Percentiles rank a stretch among this genome's conserved stretches.
These are phyloP conservation scores for Saccharomyces pastorianus DNA, from an alignment of 1,139 yeast species.

Conservation along the genomic window DNA sequence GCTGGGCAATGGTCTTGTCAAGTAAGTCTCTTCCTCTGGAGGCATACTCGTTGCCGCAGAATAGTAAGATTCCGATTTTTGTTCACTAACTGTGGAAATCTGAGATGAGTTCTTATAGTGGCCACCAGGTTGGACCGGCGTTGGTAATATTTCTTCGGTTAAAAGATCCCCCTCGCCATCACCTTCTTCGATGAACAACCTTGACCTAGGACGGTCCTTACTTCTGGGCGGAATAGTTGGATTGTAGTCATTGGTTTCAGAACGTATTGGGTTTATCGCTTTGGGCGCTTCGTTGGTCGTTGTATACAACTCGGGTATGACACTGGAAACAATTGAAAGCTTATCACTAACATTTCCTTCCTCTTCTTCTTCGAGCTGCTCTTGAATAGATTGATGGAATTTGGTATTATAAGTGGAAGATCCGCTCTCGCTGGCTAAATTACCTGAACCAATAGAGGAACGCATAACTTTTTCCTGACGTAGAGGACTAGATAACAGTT, in stretches of 20 bases:
- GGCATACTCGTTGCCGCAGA: slow-evolving; percentile 15
- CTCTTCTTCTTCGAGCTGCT: neutral
- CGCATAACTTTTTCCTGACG: slow-evolving; percentile 10
- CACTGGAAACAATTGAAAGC: slow-evolving; percentile 22
- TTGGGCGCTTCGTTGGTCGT: slow-evolving; percentile 12
- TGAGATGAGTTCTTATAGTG: neutral
- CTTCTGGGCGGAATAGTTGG: slow-evolving; percentile 31
- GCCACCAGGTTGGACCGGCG: neutral
- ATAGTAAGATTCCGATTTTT: slow-evolving; percentile 17
- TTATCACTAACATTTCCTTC: slow-evolving; percentile 10
- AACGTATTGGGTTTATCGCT: slow-evolving; percentile 15
- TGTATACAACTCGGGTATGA: slow-evolving; percentile 16
- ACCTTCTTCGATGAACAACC: slow-evolving; percentile 20
- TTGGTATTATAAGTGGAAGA: slow-evolving; percentile 17
- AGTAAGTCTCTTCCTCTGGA: slow-evolving; percentile 11
- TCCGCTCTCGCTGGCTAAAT: slow-evolving; percentile 29
- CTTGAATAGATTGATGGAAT: slow-evolving; percentile 2
- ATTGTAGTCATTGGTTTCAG: slow-evolving; percentile 19
- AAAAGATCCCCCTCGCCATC: slow-evolving; percentile 5
- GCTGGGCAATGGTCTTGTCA: slow-evolving; percentile 17
- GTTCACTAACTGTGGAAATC: slow-evolving; percentile 11
- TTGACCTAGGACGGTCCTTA: slow-evolving; percentile 27
- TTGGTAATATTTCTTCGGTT: neutral
- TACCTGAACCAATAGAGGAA: slow-evolving; percentile 29
- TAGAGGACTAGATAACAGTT: slow-evolving; percentile 9